These are phyloP conservation scores for Cucurbita argyrosperma DNA, from an alignment of 306 rosid species.

Conservation along the genomic window DNA sequence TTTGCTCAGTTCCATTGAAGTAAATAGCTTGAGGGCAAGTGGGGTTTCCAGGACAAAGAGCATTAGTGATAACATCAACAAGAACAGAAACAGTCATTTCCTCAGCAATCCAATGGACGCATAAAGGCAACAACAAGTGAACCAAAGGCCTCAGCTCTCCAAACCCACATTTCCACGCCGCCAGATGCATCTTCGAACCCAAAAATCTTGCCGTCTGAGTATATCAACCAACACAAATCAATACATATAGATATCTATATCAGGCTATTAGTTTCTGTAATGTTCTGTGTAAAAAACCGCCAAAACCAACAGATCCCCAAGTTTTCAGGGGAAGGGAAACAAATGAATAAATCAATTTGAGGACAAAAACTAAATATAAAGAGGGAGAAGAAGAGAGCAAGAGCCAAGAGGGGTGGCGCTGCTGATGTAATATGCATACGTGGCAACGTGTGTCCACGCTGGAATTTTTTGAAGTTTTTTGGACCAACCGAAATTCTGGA, in stretches of 20 bases:
- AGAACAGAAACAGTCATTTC: slow-evolving; percentile 83
- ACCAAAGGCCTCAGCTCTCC: slow-evolving; percentile 38
- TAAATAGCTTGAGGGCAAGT: slow-evolving; percentile 60
- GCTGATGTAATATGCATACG: not conserved
- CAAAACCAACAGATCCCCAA: not conserved
- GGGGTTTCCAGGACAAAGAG: slow-evolving; percentile 35
- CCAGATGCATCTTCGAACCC: not conserved
- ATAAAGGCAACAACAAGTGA: slow-evolving; percentile 54
- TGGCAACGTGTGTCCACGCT: not conserved
- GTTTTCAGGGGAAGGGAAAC: not conserved
- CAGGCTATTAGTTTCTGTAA: not conserved
- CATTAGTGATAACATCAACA: slow-evolving; percentile 54
- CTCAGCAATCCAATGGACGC: slow-evolving; percentile 63
- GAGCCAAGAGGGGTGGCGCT: not conserved
- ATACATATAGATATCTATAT: not conserved
- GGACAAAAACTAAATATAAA: not conserved
- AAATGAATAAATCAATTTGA: not conserved
- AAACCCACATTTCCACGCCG: slow-evolving; percentile 15
- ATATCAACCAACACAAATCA: not conserved
- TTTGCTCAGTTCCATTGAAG: slow-evolving; percentile 55
- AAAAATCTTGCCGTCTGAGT: not conserved
- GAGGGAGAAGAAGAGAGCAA: not conserved
- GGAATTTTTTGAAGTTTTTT: not conserved
- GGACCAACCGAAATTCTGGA: too few relatives aligned
- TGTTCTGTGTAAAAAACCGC: not conserved